phyloP scores from a whole-genome alignment of 1,284 basidiomycete species.

The Chalciporus sp. region DNA sequence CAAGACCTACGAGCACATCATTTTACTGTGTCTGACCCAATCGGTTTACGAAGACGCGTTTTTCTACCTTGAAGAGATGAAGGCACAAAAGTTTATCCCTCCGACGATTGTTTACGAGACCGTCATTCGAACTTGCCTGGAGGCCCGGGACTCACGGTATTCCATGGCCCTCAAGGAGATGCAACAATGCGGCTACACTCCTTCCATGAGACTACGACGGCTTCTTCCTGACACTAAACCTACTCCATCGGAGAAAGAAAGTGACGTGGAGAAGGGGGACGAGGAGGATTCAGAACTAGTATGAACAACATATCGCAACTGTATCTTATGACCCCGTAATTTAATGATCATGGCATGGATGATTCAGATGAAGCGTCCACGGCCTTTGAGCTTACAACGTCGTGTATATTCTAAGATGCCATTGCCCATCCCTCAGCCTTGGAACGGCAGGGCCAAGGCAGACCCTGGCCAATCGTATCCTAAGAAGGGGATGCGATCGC shows the following conservation, averaged over 20 bases:
- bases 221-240: conserved; percentile 31
- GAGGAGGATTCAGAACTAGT: neutral
- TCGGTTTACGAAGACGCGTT: conserved; percentile 83
- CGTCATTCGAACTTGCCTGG: conserved; percentile 62
- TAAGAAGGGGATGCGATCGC: too few species aligned
- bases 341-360: too few species aligned
- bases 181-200: conserved; percentile 49
- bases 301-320: neutral
- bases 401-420: too few species aligned
- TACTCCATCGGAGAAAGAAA: neutral
- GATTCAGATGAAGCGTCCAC: too few species aligned
- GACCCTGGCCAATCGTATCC: too few species aligned
- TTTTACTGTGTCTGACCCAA: conserved; percentile 71
- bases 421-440: too few species aligned
- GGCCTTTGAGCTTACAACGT: too few species aligned
- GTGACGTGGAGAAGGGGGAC: neutral
- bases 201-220: conserved; percentile 34
- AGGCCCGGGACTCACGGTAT: conserved; percentile 61
- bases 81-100: conserved; percentile 60
- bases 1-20: conserved; percentile 66
- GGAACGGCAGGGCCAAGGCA: too few species aligned
- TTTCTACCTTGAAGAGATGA: conserved; percentile 87
- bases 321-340: too few species aligned
- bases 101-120: conserved; percentile 58
- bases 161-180: conserved; percentile 74